phyloP scores from a whole-genome alignment of 345 rosid genomes.

The Bretschneidera sinensis region DNA sequence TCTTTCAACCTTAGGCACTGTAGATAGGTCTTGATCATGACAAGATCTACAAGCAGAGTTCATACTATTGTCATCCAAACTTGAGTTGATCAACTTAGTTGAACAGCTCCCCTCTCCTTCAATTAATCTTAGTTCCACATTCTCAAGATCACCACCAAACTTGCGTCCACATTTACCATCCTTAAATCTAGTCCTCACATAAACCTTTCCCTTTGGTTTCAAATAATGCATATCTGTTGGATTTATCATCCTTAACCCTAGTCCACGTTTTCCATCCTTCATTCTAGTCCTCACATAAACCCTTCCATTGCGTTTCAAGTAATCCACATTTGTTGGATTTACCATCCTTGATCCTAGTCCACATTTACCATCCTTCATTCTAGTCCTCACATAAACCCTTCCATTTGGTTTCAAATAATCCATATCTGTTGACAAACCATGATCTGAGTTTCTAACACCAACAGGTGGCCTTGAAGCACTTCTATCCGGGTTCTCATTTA shows the following conservation, averaged over 20 bases:
- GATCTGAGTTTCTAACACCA: not conserved
- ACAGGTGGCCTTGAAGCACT: not conserved
- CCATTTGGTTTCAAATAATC: not conserved
- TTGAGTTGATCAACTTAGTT: conserved; percentile 17
- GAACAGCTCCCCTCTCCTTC: conserved; percentile 31
- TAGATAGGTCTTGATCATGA: conserved; percentile 11
- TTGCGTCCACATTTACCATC: not conserved
- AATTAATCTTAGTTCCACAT: conserved; percentile 1
- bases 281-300: too few relatives aligned
- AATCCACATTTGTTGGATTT: too few relatives aligned
- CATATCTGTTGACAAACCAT: not conserved
- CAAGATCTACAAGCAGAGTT: conserved; percentile 15
- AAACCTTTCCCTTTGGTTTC: too few relatives aligned
- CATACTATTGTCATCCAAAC: conserved; percentile 18
- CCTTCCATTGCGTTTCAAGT: too few relatives aligned
- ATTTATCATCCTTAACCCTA: too few relatives aligned
- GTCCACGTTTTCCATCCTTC: too few relatives aligned
- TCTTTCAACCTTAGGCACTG: conserved; percentile 4
- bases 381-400: not conserved
- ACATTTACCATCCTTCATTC: not conserved
- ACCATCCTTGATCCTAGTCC: too few relatives aligned
- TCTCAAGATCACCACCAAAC: conserved; percentile 6
- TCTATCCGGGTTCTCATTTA: too few relatives aligned
- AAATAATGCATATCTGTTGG: too few relatives aligned
- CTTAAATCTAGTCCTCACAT: too few relatives aligned